These are phyloP conservation scores for Metschnikowia reukaufii DNA, from an alignment of 805 yeast species.

Conservation along the genomic window DNA sequence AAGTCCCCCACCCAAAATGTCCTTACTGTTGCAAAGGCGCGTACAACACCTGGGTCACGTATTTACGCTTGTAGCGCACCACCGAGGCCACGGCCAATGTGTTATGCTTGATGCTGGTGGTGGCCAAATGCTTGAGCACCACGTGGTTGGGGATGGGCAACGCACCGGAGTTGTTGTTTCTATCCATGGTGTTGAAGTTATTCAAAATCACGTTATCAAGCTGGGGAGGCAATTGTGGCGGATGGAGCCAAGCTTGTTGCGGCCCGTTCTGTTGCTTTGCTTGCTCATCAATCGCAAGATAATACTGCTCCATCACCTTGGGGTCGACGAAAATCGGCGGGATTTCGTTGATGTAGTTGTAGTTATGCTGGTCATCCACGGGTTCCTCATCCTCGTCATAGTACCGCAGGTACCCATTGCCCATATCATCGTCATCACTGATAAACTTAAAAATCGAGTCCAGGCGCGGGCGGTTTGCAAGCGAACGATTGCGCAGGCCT, in stretches of 20 bases:
- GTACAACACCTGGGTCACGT: constrained; percentile 87
- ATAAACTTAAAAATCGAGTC: constrained; percentile 66
- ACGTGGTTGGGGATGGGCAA: constrained; percentile 94
- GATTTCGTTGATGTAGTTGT: constrained; percentile 60
- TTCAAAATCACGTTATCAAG: constrained; percentile 90
- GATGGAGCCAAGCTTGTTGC: constrained; percentile 72
- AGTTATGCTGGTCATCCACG: constrained; percentile 18
- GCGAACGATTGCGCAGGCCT: constrained; percentile 28
- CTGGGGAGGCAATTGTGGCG: constrained; percentile 97
- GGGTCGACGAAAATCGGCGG: constrained; percentile 87
- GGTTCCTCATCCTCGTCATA: constrained; percentile 54
- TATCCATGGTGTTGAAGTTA: constrained; percentile 56
- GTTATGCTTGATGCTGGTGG: constrained; percentile 90
- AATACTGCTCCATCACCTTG: constrained; percentile 83
- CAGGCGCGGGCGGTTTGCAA: constrained; percentile 31
- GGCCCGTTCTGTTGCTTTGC: constrained; percentile 56
- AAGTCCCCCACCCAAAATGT: too few relatives aligned
- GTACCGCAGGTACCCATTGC: constrained; percentile 74
- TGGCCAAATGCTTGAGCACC: constrained; percentile 90
- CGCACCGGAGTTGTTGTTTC: constrained; percentile 83
- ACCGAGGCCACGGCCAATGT: constrained; percentile 92
- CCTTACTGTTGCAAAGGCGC: constrained; percentile 57
- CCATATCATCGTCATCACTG: constrained; percentile 78
- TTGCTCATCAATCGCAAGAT: constrained; percentile 70
- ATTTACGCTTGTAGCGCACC: constrained; percentile 82